Evolutionary conservation across 805 yeast species (phyloP), one percentile per base, ranked within the genome.

Genomic region (Barnettozyma populi): DNA sequence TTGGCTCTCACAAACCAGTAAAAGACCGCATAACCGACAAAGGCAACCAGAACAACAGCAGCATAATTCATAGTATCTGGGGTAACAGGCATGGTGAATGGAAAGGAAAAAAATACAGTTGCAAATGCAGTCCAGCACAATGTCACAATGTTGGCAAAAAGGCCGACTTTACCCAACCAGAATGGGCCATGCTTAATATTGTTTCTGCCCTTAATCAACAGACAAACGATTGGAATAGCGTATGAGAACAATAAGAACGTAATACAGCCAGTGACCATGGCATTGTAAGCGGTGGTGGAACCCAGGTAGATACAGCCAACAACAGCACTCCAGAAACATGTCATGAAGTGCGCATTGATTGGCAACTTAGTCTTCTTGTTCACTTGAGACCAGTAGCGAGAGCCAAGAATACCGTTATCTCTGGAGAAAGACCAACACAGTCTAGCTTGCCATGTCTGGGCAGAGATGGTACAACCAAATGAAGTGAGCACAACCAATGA

Each of bases 371-470:
- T 61, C 27, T 57, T 67, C 16, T 69, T 57, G 53, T 78, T 68
- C 41, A 83, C 73, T 49, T 64, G 56, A 2, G 76, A 60, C 75
- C 80, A 74, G 51, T 69, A 74, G 42, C 64, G 65, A 16, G 79
- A 76, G 29, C 74, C 75, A 20, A 80, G 79, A 45, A 78, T 65
- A 29, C 84, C 85, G 46, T 78, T 73, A 57, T 82, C 86, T 63
- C 86, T 72, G 2, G 86, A 72, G 53, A 82, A 78, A 9, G 86
- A 79, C 84, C 86, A 83, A 51, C 82, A 70, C 43, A 80, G 67
- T 54, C 89, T 69, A 21, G 84, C 79, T 56, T 79, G 84, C 84
- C 86, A 80, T 10, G 86, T 79, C 50, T 79, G 82, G n/a, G 79
- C 73, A 10, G 82, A 73, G 53, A 79, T 73, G 47, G 75, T 74